phyloP scores from a whole-genome alignment of 208 protist species.

The Trypanosoma scelopori region DNA sequence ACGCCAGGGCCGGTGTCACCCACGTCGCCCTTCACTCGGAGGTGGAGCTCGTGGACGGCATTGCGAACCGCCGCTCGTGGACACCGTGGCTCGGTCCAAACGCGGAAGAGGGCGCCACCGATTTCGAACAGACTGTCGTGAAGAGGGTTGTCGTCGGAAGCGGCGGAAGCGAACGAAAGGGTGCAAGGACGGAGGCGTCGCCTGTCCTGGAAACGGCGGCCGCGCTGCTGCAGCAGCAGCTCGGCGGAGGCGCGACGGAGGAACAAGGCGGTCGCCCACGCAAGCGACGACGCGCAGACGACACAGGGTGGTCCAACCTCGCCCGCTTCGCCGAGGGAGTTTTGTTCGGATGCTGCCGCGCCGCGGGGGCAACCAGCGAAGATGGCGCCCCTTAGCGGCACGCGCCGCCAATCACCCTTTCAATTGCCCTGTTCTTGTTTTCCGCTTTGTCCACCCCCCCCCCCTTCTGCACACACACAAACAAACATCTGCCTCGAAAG shows the following conservation, averaged over 20 bases:
- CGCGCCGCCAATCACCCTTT: too few species aligned
- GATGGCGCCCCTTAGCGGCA: neutral
- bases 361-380: neutral
- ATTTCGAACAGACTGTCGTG: constrained; percentile 4
- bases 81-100: neutral
- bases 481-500: too few species aligned
- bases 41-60: constrained; percentile 8
- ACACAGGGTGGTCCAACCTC: neutral
- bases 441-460: too few species aligned
- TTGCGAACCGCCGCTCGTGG: neutral
- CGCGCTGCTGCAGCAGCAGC: neutral
- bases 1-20: neutral
- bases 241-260: neutral
- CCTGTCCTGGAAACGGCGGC: constrained; percentile 6
- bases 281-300: neutral
- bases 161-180: too few species aligned
- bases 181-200: neutral
- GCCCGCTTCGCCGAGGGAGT: constrained; percentile 11
- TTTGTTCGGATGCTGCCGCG: constrained; percentile 5
- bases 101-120: neutral
- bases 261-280: neutral
- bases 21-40: constrained; percentile 15
- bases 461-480: too few species aligned
- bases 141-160: neutral
- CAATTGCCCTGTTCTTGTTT: neutral